Evolutionary conservation across 352 stramenopile species (phyloP), one percentile per base, ranked within the genome.

Genomic region (Blastocystis sp.): DNA sequence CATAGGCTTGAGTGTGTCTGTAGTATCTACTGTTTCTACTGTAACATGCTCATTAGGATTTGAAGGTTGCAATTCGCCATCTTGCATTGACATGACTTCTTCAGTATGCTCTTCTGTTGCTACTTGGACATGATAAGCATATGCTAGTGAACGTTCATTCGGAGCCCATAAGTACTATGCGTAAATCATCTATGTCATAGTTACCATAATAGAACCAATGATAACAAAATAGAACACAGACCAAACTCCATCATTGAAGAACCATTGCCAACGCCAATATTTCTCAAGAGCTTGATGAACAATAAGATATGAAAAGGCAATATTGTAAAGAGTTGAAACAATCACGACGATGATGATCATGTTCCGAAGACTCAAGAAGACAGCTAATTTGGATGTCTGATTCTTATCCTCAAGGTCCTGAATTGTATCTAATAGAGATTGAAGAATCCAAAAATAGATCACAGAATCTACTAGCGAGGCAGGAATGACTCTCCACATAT

Each of bases 41-140:
- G 16, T 46, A 29, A 73, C 61, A 21, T 46, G 24, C n/a, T 37
- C 61, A 11, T 49, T 12, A 29, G 16, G 7, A 6, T 39, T 29
- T 37, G 9, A 16, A 29, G 24, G 24, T 39, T 73, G 61, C 16
- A 73, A 14, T 39, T 49, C n/a, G 5, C 6, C 24, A 46, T 80
- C 69, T 69, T 80, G 69, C 29, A 69, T 14, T 7, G 69, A 27
- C 12, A 32, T 24, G 9, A 21, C 7, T 21, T 80, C 69, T 12
- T 29, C 69, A 61, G 71, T 16, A n/a, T 29, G n/a, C 43, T 83
- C 71, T 12, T 83, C 71, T n/a, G 71, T 83, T 6, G 71, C n/a
- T 12, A 83, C 57, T 43, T 83, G 71, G 2, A 83, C 57, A 35
- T 69, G 71, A 83, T 69, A 69, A n/a, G 71, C 71, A 83, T 83